A percentile compares a stretch with the other conserved stretches of the same genome.
These are phyloP conservation scores for Cladophialophora psammophila DNA, from an alignment of 2,329 filamentous ascomycete species.

Conservation along the genomic window DNA sequence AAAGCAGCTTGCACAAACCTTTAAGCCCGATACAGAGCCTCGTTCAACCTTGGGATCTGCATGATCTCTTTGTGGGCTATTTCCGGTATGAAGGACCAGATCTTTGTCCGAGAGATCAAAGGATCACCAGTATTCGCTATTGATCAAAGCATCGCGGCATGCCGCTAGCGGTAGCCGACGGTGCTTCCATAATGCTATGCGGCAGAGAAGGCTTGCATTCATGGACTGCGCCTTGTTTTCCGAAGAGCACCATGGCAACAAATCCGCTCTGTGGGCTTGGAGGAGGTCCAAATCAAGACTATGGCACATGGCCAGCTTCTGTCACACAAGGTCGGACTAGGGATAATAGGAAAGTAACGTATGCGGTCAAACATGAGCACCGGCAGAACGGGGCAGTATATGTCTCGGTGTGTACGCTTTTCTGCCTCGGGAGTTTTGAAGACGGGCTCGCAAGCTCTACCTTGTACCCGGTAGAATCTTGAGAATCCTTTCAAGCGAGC, in stretches of 20 bases:
- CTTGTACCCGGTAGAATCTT: too few relatives aligned
- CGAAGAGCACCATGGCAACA: neutral
- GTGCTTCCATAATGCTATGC: neutral
- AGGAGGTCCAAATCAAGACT: too few relatives aligned
- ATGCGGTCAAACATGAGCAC: too few relatives aligned
- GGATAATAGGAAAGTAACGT: too few relatives aligned
- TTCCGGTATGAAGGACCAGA: slow-evolving; percentile 13
- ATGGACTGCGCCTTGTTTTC: neutral
- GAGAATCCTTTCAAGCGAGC: too few relatives aligned
- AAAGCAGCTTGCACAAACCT: neutral
- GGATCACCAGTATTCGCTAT: neutral
- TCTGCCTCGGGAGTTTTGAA: neutral
- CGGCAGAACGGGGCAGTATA: too few relatives aligned
- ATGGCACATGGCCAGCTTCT: too few relatives aligned
- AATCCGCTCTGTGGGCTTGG: too few relatives aligned
- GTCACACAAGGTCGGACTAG: too few relatives aligned
- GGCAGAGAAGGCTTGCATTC: neutral
- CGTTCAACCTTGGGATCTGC: neutral
- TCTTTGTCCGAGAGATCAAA: slow-evolving; percentile 1
- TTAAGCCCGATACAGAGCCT: neutral
- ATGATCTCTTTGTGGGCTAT: slow-evolving; percentile 17
- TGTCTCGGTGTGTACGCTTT: too few relatives aligned
- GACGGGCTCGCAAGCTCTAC: neutral
- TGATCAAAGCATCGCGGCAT: neutral
- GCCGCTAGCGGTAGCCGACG: neutral